Evolutionary conservation across 2,329 filamentous ascomycete genomes (phyloP), one percentile per base, ranked within the genome.

Genomic region (Talaromyces sp.): DNA sequence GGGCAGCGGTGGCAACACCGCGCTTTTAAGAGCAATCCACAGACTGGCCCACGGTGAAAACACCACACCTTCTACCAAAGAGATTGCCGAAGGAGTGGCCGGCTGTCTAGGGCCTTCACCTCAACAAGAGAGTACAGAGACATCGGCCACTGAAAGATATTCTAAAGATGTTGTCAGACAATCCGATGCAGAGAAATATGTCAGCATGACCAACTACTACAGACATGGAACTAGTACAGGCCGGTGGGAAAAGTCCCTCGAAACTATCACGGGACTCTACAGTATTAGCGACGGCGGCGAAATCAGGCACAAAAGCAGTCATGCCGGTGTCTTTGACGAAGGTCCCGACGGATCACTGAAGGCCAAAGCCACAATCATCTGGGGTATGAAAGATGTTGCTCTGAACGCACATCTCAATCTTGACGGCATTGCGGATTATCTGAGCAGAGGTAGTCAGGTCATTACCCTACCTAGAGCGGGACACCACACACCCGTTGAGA

Each of bases 401-500:
- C 77, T 86, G 40, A 79, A 83, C 57, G 72, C 71, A 46, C 71
- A 74, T 12, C 71, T 86, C 31, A 79, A 76, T 28, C 70, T 86
- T 28, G 81, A 84, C 59, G 83, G 83, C 0, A 78, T 85, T 25
- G 75, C 75, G 1, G 81, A 83, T 59, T 84, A 82, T 65, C 75
- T 86, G 18, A 73, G 75, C 16, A 74, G 71, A 62, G 75, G 76
- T 23, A 84, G 82, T 61, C 80, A 84, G 67, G 76, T 85, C 3
- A 71, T 84, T 18, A 66, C 81, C 44, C 69, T 86, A 7, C 78
- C 81, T 3, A 70, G 74, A 8, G 79, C 78, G 11, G 83, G 81
- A 0, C 84, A 87, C 71, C 86, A 83, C 76, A 79, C 80, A 14
- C 79, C 83, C 2, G 66, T 82, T 46, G 82, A 85, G 68, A 69